Conservation (phyloP, 2,329 filamentous ascomycete genomes). For the Camptophora hylomeconis region DNA sequence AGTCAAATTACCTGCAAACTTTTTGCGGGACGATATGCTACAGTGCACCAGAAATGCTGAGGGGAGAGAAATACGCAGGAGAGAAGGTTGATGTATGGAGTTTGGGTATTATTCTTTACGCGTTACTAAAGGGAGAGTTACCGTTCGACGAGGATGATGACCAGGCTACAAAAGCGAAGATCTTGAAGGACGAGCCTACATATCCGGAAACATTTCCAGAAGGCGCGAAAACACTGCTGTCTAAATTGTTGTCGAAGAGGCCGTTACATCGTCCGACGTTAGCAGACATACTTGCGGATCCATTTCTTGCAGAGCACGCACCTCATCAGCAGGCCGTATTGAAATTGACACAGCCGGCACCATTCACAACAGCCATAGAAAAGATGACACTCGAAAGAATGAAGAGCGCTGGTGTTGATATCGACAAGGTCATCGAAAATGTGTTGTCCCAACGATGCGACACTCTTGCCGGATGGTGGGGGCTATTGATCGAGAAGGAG, state of each 20-base stretch:
- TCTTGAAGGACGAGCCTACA: slow-evolving; percentile 71
- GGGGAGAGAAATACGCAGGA: slow-evolving; percentile 92
- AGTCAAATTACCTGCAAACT: slow-evolving; percentile 86
- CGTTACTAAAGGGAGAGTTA: slow-evolving; percentile 65
- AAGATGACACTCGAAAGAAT: slow-evolving; percentile 87
- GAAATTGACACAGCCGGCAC: slow-evolving; percentile 63
- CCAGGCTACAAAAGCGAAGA: slow-evolving; percentile 68
- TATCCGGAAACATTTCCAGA: slow-evolving; percentile 69
- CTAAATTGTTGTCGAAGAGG: slow-evolving; percentile 74
- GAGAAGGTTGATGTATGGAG: slow-evolving; percentile 99
- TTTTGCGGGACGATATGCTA: slow-evolving; percentile 98
- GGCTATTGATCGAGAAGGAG: slow-evolving; percentile 85
- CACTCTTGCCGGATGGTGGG: slow-evolving; percentile 89
- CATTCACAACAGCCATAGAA: slow-evolving; percentile 75
- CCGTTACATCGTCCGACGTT: slow-evolving; percentile 70
- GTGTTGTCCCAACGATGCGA: slow-evolving; percentile 85
- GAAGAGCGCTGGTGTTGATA: slow-evolving; percentile 85
- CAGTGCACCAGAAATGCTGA: slow-evolving; percentile 95
- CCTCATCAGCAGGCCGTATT: slow-evolving; percentile 81
- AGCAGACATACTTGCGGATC: slow-evolving; percentile 73
- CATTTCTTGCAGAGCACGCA: slow-evolving; percentile 78
- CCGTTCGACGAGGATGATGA: slow-evolving; percentile 93
- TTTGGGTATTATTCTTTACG: slow-evolving; percentile 80
- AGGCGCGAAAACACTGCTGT: slow-evolving; percentile 66
- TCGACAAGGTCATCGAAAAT: slow-evolving; percentile 87